Evolutionary conservation across 1,284 basidiomycete genomes (phyloP), one percentile per base, ranked within the genome.

Genomic region (Fomitiporia mediterranea): DNA sequence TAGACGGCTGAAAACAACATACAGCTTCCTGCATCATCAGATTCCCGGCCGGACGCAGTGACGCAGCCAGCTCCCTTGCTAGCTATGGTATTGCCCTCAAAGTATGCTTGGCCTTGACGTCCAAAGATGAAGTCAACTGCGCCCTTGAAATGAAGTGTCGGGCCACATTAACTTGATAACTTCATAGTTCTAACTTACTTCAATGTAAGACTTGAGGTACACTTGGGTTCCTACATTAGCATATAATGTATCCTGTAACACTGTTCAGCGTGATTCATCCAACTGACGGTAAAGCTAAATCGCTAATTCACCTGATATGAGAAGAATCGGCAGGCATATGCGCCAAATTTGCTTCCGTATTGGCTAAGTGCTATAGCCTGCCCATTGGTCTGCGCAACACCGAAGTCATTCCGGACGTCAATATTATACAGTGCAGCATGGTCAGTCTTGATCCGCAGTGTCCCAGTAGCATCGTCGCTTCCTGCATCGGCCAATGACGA

Each of bases 111-210:
- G 39, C 73, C 63, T 58, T 52, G 21, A 35, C 72, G 69, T 4
- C 77, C 77, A 55, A 78, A 79, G 57, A 82, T 80, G 61, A 82
- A 82, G 61, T 83, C 80, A 0, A 72, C 71, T 0, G 78, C 78
- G 30, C 80, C 81, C 74, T 82, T 60, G 21, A 28, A 46, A 30
- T 40, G 6, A 44, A 68, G 62, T 64, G 58, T 63, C 53, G 64
- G 57, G 48, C 62, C 64, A n/a, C n/a, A n/a, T n/a, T n/a, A n/a
- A n/a, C n/a, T n/a, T n/a, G n/a, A n/a, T n/a, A n/a, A n/a, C n/a
- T n/a, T n/a, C n/a, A n/a, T n/a, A n/a, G n/a, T n/a, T n/a, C n/a
- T n/a, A 27, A 27, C 51, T 51, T 58, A 76, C 77, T 67, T 78
- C 73, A 50, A 78, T 78, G 57, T 78, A 78, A 9, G 68, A 70